Base-by-base conservation (phyloP, 495 filamentous ascomycete genomes). In the Bacidia rubella region DNA sequence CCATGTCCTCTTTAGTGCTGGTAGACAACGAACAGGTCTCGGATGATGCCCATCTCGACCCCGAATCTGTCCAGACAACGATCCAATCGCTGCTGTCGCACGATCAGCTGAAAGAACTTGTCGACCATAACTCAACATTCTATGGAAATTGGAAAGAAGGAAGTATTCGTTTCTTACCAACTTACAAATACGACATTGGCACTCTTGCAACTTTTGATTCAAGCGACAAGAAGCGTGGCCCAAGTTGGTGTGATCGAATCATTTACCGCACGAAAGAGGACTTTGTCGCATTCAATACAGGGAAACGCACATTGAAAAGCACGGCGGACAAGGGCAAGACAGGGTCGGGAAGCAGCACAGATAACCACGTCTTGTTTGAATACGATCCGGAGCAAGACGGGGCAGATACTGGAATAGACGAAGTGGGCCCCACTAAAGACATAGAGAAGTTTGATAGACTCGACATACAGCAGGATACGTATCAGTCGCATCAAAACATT, bases 201-300 rank as follows among this genome's bases (percentile, higher is more conserved):
- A 95, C 84, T 35, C 81, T 96, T 51, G 86, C 86, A 2, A 74
- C 85, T 53, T 97, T 95, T 63, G 93, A 99, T 67, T 85, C 88
- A 0, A 94, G 87, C 54, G 93, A 95, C 59, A 99, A 97, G 71
- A 79, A 82, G 47, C 74, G 93, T 47, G 83, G 84, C 12, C 93
- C 93, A 3, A 94, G 88, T 63, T 99, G 90, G 90, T 99, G 93
- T 63, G 93, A 99, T 66, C 82, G 93, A n/a, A 89, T 99, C 43
- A 67, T 99, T 0, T 99, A 77, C 60, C 77, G 90, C 29, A 86
- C 86, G 1, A 78, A 82, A 35, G 77, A 72, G 47, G 83, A 88
- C 57, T 81, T 74, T 52, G 63, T 82, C 2, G 74, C 71, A n/a
- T 86, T 90, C 60, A 80, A 90, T n/a, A 70, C 68, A 48, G n/a